These are phyloP conservation scores for Mrakia gelida DNA, from an alignment of 768 basidiomycete genomes.

Conservation along the genomic window DNA sequence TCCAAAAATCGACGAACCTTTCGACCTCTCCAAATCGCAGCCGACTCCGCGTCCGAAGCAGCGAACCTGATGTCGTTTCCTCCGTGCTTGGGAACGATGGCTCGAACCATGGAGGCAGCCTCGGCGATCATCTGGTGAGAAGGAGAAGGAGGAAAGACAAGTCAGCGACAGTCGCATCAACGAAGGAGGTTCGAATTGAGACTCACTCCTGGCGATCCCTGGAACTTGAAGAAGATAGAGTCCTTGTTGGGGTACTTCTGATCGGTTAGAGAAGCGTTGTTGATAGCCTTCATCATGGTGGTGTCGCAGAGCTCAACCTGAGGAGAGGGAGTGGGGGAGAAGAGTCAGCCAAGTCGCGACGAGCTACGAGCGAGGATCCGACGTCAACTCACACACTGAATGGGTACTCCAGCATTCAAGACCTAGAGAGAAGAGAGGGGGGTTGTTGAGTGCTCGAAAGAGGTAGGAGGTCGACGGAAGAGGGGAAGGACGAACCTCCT, in stretches of 20 bases:
- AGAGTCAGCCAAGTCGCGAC: constrained; percentile 54
- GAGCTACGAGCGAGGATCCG: constrained; percentile 48
- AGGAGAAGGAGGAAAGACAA: too few relatives aligned
- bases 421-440: too few relatives aligned
- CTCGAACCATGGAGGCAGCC: constrained; percentile 17
- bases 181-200: too few relatives aligned
- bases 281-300: constrained; percentile 35
- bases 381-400: constrained; percentile 18
- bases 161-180: too few relatives aligned
- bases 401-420: constrained; percentile 20
- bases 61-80: constrained; percentile 25
- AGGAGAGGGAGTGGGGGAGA: background rate
- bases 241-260: constrained; percentile 63
- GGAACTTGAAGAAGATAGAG: constrained; percentile 86
- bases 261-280: constrained; percentile 15
- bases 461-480: too few relatives aligned
- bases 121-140: constrained; percentile 27
- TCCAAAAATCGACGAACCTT: background rate
- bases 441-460: too few relatives aligned
- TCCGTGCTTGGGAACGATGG: constrained; percentile 28
- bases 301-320: constrained; percentile 29
- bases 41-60: constrained; percentile 10
- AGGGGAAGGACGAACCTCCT: constrained; percentile 54
- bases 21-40: constrained; percentile 31
- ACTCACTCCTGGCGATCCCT: constrained; percentile 50